A percentile compares a stretch with the other conserved stretches of the same genome.
Conservation (phyloP, 2,329 filamentous ascomycete species). For the Trichophyton rubrum region DNA sequence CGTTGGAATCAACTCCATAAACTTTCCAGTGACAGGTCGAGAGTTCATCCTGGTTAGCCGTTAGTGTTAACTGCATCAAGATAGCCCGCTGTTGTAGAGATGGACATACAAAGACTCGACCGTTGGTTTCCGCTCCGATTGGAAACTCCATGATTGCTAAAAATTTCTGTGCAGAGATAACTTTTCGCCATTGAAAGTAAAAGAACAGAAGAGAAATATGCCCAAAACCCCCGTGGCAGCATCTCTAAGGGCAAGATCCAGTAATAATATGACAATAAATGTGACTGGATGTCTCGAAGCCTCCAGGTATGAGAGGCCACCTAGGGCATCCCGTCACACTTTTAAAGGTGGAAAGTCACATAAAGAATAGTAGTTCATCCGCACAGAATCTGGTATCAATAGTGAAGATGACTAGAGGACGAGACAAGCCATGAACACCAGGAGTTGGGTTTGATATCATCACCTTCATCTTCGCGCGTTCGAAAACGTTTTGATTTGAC, state of each 20-base stretch:
- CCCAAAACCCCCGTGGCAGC: not conserved
- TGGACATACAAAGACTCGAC: constrained; percentile 31
- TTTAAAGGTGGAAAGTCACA: not conserved
- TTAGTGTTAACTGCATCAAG: not conserved
- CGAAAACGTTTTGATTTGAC: not conserved
- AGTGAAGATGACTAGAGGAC: not conserved
- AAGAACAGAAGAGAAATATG: not conserved
- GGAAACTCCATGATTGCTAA: constrained; percentile 31
- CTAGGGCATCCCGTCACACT: not conserved
- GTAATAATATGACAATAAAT: not conserved
- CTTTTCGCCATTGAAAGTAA: constrained; percentile 4
- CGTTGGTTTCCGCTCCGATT: constrained; percentile 30
- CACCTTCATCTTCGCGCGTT: not conserved
- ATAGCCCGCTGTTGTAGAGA: not conserved
- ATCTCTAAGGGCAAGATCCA: not conserved
- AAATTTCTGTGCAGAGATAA: not conserved
- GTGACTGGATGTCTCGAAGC: not conserved
- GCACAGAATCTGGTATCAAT: too few species aligned
- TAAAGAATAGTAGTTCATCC: not conserved
- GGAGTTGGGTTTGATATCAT: not conserved
- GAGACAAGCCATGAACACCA: not conserved
- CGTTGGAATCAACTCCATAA: constrained; percentile 10
- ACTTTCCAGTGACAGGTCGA: constrained; percentile 32
- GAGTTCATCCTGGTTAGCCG: constrained; percentile 27
- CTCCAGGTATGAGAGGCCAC: not conserved